These are phyloP conservation scores for Pseudonitzschia delicatissima DNA, from an alignment of 108 stramenopile genomes.

Conservation along the genomic window DNA sequence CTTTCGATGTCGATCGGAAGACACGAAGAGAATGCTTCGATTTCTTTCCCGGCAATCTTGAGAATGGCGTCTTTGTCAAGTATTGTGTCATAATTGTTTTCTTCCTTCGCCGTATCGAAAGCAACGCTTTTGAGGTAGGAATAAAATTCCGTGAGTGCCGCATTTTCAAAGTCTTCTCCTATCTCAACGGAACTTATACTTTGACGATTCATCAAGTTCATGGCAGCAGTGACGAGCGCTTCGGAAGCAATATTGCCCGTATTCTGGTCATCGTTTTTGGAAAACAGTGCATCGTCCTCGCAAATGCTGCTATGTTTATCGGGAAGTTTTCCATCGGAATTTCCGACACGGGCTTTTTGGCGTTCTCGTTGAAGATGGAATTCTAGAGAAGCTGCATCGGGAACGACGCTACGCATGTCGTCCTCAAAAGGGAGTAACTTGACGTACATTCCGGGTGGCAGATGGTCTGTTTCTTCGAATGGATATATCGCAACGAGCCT, in stretches of 20 bases:
- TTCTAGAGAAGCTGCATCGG: conserved; percentile 25
- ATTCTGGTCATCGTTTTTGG: background rate
- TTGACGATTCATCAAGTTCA: conserved; percentile 46
- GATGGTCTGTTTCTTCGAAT: conserved; percentile 22
- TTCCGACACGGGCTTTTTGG: background rate
- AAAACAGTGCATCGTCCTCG: background rate
- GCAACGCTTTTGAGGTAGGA: conserved; percentile 65
- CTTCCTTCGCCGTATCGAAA: conserved; percentile 36
- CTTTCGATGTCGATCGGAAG: conserved; percentile 52
- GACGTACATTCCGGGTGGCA: conserved; percentile 48
- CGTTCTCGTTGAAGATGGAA: background rate
- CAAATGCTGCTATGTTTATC: too few species aligned
- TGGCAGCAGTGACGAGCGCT: conserved; percentile 53
- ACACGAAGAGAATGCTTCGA: conserved; percentile 40
- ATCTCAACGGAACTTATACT: conserved; percentile 21
- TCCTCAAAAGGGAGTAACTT: conserved; percentile 63
- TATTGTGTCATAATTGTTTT: conserved; percentile 36
- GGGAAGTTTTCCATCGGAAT: conserved; percentile 14
- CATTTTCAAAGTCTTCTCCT: conserved; percentile 67
- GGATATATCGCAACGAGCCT: conserved; percentile 67
- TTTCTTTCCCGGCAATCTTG: conserved; percentile 37
- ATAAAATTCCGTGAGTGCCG: conserved; percentile 58
- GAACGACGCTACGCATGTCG: conserved; percentile 41
- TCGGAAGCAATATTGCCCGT: conserved; percentile 30
- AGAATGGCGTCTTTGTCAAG: conserved; percentile 37